These are phyloP conservation scores for Xerocomus spinulosus DNA, from an alignment of 768 basidiomycete genomes.

Conservation along the genomic window DNA sequence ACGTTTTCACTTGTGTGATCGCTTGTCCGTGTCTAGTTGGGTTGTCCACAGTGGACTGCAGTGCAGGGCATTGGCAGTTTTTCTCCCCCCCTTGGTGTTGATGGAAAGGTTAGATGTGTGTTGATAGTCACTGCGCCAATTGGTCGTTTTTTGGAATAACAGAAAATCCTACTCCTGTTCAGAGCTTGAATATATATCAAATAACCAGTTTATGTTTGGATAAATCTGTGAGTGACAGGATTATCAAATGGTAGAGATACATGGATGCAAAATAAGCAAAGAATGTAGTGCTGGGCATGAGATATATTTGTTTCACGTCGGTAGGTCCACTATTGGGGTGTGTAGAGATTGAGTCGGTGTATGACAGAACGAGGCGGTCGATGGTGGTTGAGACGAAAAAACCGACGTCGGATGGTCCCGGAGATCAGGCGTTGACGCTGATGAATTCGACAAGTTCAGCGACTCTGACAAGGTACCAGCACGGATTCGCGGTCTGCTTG, in stretches of 20 bases:
- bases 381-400: constrained; percentile 9
- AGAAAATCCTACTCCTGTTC: not conserved
- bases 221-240: not conserved
- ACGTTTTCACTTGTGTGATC: constrained; percentile 16
- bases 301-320: constrained; percentile 24
- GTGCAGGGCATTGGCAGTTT: constrained; percentile 17
- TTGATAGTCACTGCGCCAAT: constrained; percentile 12
- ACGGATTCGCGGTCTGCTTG: constrained; percentile 12
- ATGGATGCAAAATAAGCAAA: constrained; percentile 18
- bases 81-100: constrained; percentile 8
- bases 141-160: constrained; percentile 7
- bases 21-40: constrained; percentile 10
- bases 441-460: constrained; percentile 14
- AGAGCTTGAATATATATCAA: no score
- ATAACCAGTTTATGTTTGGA: no score
- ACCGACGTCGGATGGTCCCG: constrained; percentile 9
- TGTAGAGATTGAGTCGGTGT: constrained; percentile 11
- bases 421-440: constrained; percentile 26
- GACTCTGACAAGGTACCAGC: constrained; percentile 4
- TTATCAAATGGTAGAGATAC: not conserved
- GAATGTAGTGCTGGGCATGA: constrained; percentile 13
- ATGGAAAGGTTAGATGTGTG: constrained; percentile 16
- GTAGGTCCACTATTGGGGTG: constrained; percentile 19
- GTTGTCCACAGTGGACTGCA: constrained; percentile 13
- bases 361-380: constrained; percentile 10